A percentile compares a stretch with the other conserved stretches of the same genome.
phyloP scores from a whole-genome alignment of 2,329 filamentous ascomycete genomes.

The Cryphonectria naterciae region DNA sequence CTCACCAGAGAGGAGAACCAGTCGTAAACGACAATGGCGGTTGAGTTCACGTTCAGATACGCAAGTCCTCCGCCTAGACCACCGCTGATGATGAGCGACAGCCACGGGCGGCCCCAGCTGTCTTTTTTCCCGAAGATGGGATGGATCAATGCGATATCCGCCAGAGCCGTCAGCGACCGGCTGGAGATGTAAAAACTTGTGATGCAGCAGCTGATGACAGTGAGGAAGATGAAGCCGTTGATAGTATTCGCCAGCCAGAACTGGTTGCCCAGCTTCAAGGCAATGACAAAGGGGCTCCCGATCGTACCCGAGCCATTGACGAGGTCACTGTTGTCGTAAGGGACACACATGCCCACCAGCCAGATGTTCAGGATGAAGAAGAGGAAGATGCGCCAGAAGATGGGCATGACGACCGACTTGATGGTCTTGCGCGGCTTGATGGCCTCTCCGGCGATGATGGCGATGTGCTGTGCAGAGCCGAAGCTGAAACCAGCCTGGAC shows the following conservation, averaged over 20 bases:
- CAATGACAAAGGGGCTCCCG: constrained; percentile 68
- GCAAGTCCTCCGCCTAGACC: constrained; percentile 38
- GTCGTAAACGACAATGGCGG: constrained; percentile 36
- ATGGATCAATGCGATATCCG: constrained; percentile 37
- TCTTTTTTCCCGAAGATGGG: constrained; percentile 34
- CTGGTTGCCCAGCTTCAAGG: constrained; percentile 49
- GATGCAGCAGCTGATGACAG: constrained; percentile 40
- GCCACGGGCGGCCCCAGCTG: constrained; percentile 37
- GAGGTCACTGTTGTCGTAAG: constrained; percentile 60
- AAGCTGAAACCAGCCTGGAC: constrained; percentile 42
- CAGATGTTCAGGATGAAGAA: constrained; percentile 61
- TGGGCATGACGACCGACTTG: constrained; percentile 73
- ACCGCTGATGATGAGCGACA: constrained; percentile 36
- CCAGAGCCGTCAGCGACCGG: constrained; percentile 38
- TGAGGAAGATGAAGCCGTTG: constrained; percentile 42
- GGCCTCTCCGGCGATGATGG: constrained; percentile 78
- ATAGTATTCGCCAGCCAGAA: constrained; percentile 37
- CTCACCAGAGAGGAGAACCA: constrained; percentile 40
- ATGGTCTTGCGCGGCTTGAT: constrained; percentile 72
- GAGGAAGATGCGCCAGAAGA: constrained; percentile 67
- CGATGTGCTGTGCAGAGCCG: constrained; percentile 70
- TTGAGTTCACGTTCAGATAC: constrained; percentile 39
- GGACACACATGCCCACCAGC: constrained; percentile 66
- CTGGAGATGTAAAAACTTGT: constrained; percentile 41
- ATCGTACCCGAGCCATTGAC: constrained; percentile 60